Evolutionary conservation across 495 filamentous ascomycete species (phyloP).

Genomic region (Aspergillus asperescens): DNA sequence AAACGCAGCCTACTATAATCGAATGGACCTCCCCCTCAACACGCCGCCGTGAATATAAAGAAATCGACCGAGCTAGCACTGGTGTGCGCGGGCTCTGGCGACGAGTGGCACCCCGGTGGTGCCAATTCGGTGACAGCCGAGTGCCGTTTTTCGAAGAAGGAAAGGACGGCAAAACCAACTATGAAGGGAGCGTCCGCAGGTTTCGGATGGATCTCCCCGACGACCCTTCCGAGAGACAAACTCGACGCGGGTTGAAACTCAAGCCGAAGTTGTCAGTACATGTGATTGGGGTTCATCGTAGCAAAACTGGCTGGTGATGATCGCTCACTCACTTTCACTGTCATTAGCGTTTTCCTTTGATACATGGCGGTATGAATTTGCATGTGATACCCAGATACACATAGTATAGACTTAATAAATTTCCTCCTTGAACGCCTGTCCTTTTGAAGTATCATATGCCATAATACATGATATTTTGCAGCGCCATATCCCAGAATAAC

Average conservation of each 20-base stretch:
- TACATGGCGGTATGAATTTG: background rate
- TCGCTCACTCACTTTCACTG: background rate
- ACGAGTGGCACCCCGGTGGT: slow-evolving; percentile 40
- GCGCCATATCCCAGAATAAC: background rate
- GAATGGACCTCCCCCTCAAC: slow-evolving; percentile 48
- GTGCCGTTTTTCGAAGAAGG: slow-evolving; percentile 42
- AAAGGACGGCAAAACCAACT: slow-evolving; percentile 31
- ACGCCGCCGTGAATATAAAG: slow-evolving; percentile 44
- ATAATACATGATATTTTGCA: background rate
- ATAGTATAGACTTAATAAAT: slow-evolving; percentile 1
- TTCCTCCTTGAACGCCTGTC: background rate
- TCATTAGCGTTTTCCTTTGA: background rate
- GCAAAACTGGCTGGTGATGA: slow-evolving; percentile 3
- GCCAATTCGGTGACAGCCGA: slow-evolving; percentile 27
- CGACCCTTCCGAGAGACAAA: slow-evolving; percentile 13
- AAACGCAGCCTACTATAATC: slow-evolving; percentile 41
- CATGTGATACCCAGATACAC: slow-evolving; percentile 8
- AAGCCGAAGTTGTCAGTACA: slow-evolving; percentile 14
- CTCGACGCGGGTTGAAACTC: slow-evolving; percentile 11
- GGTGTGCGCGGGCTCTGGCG: slow-evolving; percentile 45
- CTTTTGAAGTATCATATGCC: too few relatives aligned
- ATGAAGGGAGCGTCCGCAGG: slow-evolving; percentile 44
- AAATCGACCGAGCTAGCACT: slow-evolving; percentile 45
- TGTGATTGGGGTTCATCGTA: slow-evolving; percentile 1
- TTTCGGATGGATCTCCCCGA: slow-evolving; percentile 48